phyloP scores from a whole-genome alignment of 352 stramenopile species.

The Elongisporangium anandrum region DNA sequence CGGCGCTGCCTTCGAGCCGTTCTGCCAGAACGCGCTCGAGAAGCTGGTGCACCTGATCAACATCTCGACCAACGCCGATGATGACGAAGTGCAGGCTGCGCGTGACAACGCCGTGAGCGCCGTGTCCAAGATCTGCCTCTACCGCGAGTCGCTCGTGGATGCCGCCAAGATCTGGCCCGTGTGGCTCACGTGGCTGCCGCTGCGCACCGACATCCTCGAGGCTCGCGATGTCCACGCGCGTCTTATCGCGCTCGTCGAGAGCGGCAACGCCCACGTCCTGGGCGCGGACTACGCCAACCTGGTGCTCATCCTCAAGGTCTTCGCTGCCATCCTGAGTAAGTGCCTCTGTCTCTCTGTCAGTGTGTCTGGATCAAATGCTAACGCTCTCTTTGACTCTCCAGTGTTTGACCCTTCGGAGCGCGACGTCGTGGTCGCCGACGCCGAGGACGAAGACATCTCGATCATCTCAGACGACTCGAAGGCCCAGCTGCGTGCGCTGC shows the following conservation, averaged over 20 bases:
- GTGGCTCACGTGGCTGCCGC: slow-evolving; percentile 81
- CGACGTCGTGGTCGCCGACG: slow-evolving; percentile 38
- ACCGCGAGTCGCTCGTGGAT: slow-evolving; percentile 52
- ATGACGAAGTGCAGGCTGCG: slow-evolving; percentile 59
- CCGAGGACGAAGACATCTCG: slow-evolving; percentile 63
- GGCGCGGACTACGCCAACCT: slow-evolving; percentile 65
- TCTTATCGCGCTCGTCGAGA: slow-evolving; percentile 58
- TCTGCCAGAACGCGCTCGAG: slow-evolving; percentile 58
- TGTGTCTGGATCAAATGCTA: slow-evolving; percentile 6
- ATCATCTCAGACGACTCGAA: slow-evolving; percentile 68
- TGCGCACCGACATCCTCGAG: slow-evolving; percentile 76
- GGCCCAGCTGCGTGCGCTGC: slow-evolving; percentile 46
- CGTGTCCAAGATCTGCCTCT: slow-evolving; percentile 74
- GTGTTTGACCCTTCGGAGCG: slow-evolving; percentile 53
- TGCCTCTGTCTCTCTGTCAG: slow-evolving; percentile 11
- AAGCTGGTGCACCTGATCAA: slow-evolving; percentile 70
- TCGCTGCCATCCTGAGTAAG: slow-evolving; percentile 70
- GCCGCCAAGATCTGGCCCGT: slow-evolving; percentile 55
- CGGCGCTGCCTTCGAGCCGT: slow-evolving; percentile 62
- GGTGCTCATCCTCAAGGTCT: slow-evolving; percentile 63
- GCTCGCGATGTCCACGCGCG: slow-evolving; percentile 72
- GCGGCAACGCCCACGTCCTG: slow-evolving; percentile 57
- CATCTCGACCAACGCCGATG: slow-evolving; percentile 38
- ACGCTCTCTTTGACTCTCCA: slow-evolving; percentile 16
- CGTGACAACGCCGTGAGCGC: slow-evolving; percentile 81